phyloP scores from a whole-genome alignment of 192 early-diverging fungal species.

The Kickxella alabastrina region DNA sequence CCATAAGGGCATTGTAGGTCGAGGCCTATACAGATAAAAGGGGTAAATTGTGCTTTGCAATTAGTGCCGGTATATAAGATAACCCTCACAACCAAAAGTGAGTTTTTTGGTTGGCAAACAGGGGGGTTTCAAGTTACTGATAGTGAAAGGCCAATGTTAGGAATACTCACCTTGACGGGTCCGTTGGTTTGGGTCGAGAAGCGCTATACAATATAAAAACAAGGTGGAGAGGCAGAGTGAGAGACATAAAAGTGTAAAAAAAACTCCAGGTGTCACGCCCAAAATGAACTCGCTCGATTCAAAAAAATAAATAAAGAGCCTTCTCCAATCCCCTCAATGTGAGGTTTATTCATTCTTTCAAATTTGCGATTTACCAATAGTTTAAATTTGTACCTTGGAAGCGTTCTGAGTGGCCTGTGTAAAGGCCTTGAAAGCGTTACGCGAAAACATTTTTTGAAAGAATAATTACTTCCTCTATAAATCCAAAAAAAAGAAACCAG shows the following conservation, averaged over 20 bases:
- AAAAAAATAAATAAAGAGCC: no score
- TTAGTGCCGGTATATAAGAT: background rate
- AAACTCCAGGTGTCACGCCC: background rate
- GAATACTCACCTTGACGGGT: slow-evolving; percentile 28
- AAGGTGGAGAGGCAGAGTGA: background rate
- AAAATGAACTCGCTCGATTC: no score
- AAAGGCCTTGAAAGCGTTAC: slow-evolving; percentile 26
- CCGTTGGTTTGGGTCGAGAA: slow-evolving; percentile 29
- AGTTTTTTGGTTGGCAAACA: no score
- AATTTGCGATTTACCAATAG: no score
- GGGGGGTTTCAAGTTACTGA: no score
- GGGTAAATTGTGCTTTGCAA: background rate
- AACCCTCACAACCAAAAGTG: no score
- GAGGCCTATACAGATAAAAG: slow-evolving; percentile 4
- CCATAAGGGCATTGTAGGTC: slow-evolving; percentile 28
- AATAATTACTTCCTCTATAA: no score
- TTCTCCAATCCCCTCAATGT: no score
- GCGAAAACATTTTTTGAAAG: slow-evolving; percentile 47
- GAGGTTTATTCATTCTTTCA: no score
- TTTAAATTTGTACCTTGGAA: slow-evolving; percentile 41
- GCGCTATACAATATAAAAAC: slow-evolving; percentile 20
- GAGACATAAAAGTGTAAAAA: background rate
- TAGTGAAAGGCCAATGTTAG: no score
- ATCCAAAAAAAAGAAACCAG: background rate
- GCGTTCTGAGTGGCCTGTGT: slow-evolving; percentile 34